Percentiles rank a stretch among this genome's conserved stretches.
phyloP scores from a whole-genome alignment of 352 stramenopile genomes.

The Phytophthora sp. region DNA sequence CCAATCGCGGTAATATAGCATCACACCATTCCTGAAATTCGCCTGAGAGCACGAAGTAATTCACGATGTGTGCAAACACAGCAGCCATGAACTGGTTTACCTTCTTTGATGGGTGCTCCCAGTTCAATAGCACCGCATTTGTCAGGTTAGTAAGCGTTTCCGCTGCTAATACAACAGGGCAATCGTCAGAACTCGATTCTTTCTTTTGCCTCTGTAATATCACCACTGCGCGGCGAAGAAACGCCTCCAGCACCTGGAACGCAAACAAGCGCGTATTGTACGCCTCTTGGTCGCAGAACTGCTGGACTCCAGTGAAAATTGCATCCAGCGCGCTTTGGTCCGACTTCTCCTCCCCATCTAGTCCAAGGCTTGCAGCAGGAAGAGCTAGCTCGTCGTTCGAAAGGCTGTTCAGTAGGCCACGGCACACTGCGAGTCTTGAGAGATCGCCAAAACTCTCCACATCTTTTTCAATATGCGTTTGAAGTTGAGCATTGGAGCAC shows the following conservation, averaged over 20 bases:
- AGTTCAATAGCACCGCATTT: slow-evolving; percentile 73
- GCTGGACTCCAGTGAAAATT: slow-evolving; percentile 60
- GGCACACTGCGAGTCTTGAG: slow-evolving; percentile 67
- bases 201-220: slow-evolving; percentile 51
- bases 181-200: background rate
- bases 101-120: slow-evolving; percentile 85
- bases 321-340: slow-evolving; percentile 51
- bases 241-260: slow-evolving; percentile 84
- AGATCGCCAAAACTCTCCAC: slow-evolving; percentile 52
- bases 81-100: slow-evolving; percentile 88
- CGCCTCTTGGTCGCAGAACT: slow-evolving; percentile 59
- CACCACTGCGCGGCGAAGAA: slow-evolving; percentile 63
- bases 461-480: slow-evolving; percentile 44
- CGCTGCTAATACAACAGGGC: slow-evolving; percentile 19
- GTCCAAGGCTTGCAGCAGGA: slow-evolving; percentile 5
- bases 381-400: slow-evolving; percentile 53
- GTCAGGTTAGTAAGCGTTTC: slow-evolving; percentile 59
- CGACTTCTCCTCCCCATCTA: slow-evolving; percentile 5
- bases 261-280: slow-evolving; percentile 79
- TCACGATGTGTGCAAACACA: slow-evolving; percentile 81
- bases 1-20: slow-evolving; percentile 49
- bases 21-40: slow-evolving; percentile 58
- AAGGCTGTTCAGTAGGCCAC: slow-evolving; percentile 75
- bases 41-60: slow-evolving; percentile 52
- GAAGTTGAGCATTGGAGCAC: slow-evolving; percentile 15